Evolutionary conservation across 2,329 filamentous ascomycete genomes (phyloP), one percentile per base, ranked within the genome.

Genomic region (Calcarisporium arbuscula): DNA sequence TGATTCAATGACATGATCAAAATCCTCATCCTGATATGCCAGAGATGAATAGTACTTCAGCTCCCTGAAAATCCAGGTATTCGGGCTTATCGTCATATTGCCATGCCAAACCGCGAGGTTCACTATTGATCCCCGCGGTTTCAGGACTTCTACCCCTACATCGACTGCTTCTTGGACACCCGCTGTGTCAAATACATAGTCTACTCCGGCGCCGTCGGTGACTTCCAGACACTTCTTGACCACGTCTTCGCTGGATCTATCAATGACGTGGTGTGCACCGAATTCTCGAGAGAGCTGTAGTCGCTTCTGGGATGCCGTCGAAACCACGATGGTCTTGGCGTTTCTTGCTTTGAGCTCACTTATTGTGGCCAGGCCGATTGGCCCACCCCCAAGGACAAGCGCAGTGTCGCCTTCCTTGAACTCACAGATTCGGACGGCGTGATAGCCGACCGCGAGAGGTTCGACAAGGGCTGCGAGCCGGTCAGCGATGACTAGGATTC

Each of bases 71-170:
- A n/a, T n/a, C n/a, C n/a, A n/a, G n/a, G n/a, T n/a, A n/a, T n/a
- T n/a, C n/a, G n/a, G n/a, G n/a, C n/a, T n/a, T n/a, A n/a, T n/a
- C n/a, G n/a, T n/a, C n/a, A n/a, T n/a, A n/a, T n/a, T n/a, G n/a
- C n/a, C n/a, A n/a, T n/a, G n/a, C 74, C 74, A 81, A 4, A 82
- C 73, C 0, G 77, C 74, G n/a, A 82, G 66, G 41, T 82, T 82
- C 3, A 82, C 66, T 1, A 82, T 63, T 0, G 71, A 73, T 0
- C 77, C 78, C 23, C 70, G 61, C 0, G 66, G 61, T 31, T 66
- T 61, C 4, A 77, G 67, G 0, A 69, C 63, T 15, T 63, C 53
- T 25, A 67, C 73, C 45, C 55, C 74, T 44, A 40, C 49, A 25
- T 62, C 51, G 5, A 70, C 45, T n/a, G 61, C 70, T 1, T 59